Conservation (phyloP, 176 grass and related monocot species). For the Chrysopogon serrulatus region DNA sequence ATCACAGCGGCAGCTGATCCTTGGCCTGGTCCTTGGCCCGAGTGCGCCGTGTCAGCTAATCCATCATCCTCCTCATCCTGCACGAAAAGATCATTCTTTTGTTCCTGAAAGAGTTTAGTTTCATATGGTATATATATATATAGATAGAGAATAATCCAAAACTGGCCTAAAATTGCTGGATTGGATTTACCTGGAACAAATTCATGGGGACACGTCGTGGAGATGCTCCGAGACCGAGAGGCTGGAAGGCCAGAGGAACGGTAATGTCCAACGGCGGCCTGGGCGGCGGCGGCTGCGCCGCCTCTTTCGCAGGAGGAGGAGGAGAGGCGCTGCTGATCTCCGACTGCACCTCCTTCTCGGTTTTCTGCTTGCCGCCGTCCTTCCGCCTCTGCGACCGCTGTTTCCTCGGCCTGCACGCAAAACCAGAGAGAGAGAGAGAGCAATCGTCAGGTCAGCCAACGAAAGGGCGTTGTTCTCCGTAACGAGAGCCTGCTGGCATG, state of each 20-base stretch:
- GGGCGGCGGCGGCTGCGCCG: too few species aligned
- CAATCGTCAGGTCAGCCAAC: neutral
- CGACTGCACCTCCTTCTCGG: neutral
- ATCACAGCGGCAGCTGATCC: neutral
- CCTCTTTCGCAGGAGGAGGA: constrained; percentile 4
- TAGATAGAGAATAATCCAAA: too few species aligned
- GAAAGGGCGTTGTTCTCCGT: neutral
- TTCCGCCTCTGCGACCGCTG: constrained; percentile 13
- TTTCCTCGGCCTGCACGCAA: neutral
- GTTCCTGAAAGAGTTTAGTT: neutral
- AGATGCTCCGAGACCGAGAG: too few species aligned
- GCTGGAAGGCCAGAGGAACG: too few species aligned
- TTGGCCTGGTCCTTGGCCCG: neutral
- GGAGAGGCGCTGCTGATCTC: neutral
- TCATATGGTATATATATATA: too few species aligned
- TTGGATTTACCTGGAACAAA: neutral
- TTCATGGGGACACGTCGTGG: too few species aligned
- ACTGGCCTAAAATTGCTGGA: neutral
- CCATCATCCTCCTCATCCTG: neutral
- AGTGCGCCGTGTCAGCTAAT: neutral
- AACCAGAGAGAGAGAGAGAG: too few species aligned
- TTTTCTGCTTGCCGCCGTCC: neutral
- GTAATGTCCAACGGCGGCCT: too few species aligned
- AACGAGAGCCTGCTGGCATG: neutral
- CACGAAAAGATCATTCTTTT: neutral